phyloP scores from a whole-genome alignment of 148 eudicot species.

The Pharnaceum exiguum region DNA sequence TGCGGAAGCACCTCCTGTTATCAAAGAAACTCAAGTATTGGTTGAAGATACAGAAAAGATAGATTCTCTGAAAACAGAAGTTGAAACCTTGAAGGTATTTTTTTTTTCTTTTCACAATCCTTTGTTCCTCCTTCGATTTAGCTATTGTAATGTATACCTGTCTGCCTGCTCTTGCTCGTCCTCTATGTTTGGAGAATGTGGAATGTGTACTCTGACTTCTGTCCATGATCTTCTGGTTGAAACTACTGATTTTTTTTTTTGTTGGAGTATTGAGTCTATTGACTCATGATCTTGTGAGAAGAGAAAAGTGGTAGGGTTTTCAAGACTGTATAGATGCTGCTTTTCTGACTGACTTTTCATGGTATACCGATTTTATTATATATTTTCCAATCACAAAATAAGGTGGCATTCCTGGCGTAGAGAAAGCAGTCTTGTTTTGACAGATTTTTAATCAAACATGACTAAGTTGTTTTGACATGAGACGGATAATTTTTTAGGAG shows the following conservation, averaged over 20 bases:
- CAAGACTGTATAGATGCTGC: too few relatives aligned
- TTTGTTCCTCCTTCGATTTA: background rate
- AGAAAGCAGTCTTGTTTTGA: background rate
- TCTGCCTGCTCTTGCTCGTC: too few relatives aligned
- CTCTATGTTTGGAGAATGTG: too few relatives aligned
- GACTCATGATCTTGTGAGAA: too few relatives aligned
- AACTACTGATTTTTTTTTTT: too few relatives aligned
- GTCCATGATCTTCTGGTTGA: too few relatives aligned
- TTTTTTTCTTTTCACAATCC: background rate
- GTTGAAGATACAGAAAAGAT: constrained; percentile 84
- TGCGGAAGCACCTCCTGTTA: constrained; percentile 85
- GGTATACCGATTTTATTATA: too few relatives aligned
- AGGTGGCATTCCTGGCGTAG: background rate
- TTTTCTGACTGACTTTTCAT: too few relatives aligned
- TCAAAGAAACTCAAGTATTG: constrained; percentile 80
- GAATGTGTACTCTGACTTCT: too few relatives aligned
- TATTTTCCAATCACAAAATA: background rate
- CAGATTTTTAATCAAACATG: background rate
- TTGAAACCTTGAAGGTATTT: constrained; percentile 59
- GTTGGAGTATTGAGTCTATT: too few relatives aligned
- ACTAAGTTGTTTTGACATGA: background rate
- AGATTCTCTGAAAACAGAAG: constrained; percentile 54
- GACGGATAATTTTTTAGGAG: background rate
- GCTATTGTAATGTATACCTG: background rate
- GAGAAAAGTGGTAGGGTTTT: too few relatives aligned